Base-by-base conservation (phyloP, 148 eudicot genomes). In the Drosera capensis region DNA sequence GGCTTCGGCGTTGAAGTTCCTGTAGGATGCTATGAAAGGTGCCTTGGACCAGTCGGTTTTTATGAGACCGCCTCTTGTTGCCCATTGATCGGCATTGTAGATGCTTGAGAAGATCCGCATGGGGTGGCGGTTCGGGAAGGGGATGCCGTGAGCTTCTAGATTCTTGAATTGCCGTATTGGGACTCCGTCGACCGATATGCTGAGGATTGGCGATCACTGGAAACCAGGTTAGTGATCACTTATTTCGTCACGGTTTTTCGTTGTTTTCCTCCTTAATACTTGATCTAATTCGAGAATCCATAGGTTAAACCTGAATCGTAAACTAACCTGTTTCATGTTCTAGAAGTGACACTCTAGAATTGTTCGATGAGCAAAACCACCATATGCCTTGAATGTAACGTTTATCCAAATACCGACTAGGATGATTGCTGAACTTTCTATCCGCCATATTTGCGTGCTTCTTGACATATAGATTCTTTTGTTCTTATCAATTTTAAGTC, bases 61-160 rank as follows among this genome's bases (percentile, higher is more conserved):
- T 2, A 70, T 60, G 16, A 49, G 38, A 0, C 79, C 79, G 3
- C 79, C 79, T 54, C 53, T 50, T 1, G 78, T 73, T 1, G 78
- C 78, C 78, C 78, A 73, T 24, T 73, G 67, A 23, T 73, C 78
- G 2, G 74, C 79, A 6, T 70, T 70, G 75, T 75, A 74, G 0
- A 74, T 54, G 52, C 72, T 74, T 1, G 79, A 63, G 56, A 65
- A 68, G 9, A 73, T 49, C 29, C 36, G 69, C 79, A 74, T 74
- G 4, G 79, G 75, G 14, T 70, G 79, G 51, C 56, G 49, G 58
- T 62, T 74, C 0, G 75, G 79, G 54, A 62, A 74, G 0, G 72
- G 67, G 21, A 73, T 59, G 14, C 74, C 79, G 9, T 57, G 22
- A 3, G 59, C 26, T 25, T 74, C 70, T 12, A 20, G 46, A 49